These are phyloP conservation scores for Plasmopara viticola DNA, from an alignment of 352 stramenopile genomes.

Conservation along the genomic window DNA sequence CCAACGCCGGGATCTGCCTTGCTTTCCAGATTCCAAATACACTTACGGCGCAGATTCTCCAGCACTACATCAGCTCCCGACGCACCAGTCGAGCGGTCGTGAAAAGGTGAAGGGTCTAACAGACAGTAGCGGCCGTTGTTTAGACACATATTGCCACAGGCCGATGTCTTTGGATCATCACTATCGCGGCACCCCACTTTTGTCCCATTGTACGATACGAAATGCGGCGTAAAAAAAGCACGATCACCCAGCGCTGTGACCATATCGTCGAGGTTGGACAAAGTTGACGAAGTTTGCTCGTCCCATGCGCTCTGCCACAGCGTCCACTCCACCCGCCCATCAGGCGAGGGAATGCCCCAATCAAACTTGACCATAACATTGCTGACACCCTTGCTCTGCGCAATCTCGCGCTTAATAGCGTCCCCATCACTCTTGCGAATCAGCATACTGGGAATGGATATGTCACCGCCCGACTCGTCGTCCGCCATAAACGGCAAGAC, in stretches of 20 bases:
- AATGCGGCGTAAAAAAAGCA: slow-evolving; percentile 94
- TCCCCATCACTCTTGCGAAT: slow-evolving; percentile 94
- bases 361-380: slow-evolving; percentile 94
- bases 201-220: slow-evolving; percentile 95
- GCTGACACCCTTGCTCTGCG: slow-evolving; percentile 79
- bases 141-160: slow-evolving; percentile 95
- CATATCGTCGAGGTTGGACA: slow-evolving; percentile 82
- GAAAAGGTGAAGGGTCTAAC: slow-evolving; percentile 91
- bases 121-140: slow-evolving; percentile 97
- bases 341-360: slow-evolving; percentile 90
- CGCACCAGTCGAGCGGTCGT: slow-evolving; percentile 88
- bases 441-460: slow-evolving; percentile 95
- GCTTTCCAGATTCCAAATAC: slow-evolving; percentile 90
- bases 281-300: slow-evolving; percentile 59
- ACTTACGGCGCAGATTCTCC: slow-evolving; percentile 91
- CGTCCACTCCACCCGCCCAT: slow-evolving; percentile 95
- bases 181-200: slow-evolving; percentile 87
- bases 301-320: slow-evolving; percentile 95
- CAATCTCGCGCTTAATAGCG: slow-evolving; percentile 86
- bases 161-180: slow-evolving; percentile 47
- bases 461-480: slow-evolving; percentile 94
- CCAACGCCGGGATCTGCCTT: slow-evolving; percentile 80
- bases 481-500: slow-evolving; percentile 89
- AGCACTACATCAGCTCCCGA: slow-evolving; percentile 93
- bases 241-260: slow-evolving; percentile 82